Evolutionary conservation across 1,284 basidiomycete species (phyloP), one percentile per base, ranked within the genome.

Genomic region (Ganoderma multipileum): DNA sequence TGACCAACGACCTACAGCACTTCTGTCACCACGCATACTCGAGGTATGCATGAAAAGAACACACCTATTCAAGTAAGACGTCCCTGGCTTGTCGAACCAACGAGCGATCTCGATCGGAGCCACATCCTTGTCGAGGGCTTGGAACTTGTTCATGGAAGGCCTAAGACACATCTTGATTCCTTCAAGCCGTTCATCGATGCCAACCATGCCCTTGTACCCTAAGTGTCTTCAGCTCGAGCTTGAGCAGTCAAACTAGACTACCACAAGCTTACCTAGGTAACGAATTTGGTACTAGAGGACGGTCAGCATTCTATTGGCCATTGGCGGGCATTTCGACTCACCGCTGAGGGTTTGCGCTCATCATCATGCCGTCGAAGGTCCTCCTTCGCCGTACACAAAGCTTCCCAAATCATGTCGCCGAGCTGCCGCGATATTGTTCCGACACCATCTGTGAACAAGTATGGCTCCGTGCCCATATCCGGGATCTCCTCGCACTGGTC

Each of bases 131-230:
- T 81, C 79, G 0, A 78, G 83, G 1, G 84, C 85, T 7, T 85
- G 78, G 72, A 94, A 95, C 73, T 95, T 95, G 57, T 84, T 84
- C 92, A 94, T 94, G 0, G 90, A 92, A 7, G 83, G 79, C 36
- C 93, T 82, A 16, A 93, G 76, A 18, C 87, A 82, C 88, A 94
- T 91, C 39, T 83, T 83, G 62, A 89, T 83, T 9, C 82, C 79
- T 71, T 84, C 83, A 47, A 93, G 80, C 65, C 83, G 77, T 20
- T 80, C 77, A 74, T 94, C 91, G 20, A 93, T 81, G 11, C 80
- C 83, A 0, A 94, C 89, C 62, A 94, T 87, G 1, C 92, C 92
- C 78, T 94, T 94, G 77, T 85, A 92, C 18, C 78, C 78, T 68
- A 41, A 0, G 16, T 14, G 11, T 28, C 39, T 3, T 55, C 14